These are phyloP conservation scores for Pisolithus microcarpus DNA, from an alignment of 768 basidiomycete species.

Conservation along the genomic window DNA sequence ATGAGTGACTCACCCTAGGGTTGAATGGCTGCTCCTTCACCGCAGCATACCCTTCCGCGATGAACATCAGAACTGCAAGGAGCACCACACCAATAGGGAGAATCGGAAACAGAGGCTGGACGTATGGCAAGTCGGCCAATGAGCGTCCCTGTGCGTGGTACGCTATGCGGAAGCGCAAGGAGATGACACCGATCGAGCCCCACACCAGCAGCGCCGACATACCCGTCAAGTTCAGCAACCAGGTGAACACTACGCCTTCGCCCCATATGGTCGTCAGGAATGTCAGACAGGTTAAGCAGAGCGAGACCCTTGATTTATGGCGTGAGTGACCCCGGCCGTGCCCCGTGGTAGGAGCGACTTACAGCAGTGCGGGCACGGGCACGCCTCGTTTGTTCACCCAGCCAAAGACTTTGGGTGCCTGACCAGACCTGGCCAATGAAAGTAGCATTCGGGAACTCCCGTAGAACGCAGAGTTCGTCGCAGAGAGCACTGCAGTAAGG, in stretches of 20 bases:
- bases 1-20: constrained; percentile 27
- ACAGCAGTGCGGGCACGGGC: constrained; percentile 50
- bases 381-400: constrained; percentile 60
- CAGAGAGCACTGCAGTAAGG: constrained; percentile 57
- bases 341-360: constrained; percentile 21
- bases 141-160: constrained; percentile 47
- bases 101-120: constrained; percentile 48
- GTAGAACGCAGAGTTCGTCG: constrained; percentile 61
- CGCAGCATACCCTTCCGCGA: constrained; percentile 48
- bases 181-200: constrained; percentile 50
- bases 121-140: constrained; percentile 51
- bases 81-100: constrained; percentile 44
- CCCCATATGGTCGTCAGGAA: constrained; percentile 57
- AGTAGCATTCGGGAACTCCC: constrained; percentile 56
- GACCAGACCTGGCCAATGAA: constrained; percentile 55
- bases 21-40: constrained; percentile 39
- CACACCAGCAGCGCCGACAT: constrained; percentile 64
- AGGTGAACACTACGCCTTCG: constrained; percentile 45
- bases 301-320: constrained; percentile 32
- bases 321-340: constrained; percentile 11
- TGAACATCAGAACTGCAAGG: constrained; percentile 45
- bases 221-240: constrained; percentile 59
- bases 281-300: constrained; percentile 42
- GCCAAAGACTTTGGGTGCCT: constrained; percentile 59
- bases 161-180: constrained; percentile 56